phyloP scores from a whole-genome alignment of 352 stramenopile species.

The Pythium guiyangense region DNA sequence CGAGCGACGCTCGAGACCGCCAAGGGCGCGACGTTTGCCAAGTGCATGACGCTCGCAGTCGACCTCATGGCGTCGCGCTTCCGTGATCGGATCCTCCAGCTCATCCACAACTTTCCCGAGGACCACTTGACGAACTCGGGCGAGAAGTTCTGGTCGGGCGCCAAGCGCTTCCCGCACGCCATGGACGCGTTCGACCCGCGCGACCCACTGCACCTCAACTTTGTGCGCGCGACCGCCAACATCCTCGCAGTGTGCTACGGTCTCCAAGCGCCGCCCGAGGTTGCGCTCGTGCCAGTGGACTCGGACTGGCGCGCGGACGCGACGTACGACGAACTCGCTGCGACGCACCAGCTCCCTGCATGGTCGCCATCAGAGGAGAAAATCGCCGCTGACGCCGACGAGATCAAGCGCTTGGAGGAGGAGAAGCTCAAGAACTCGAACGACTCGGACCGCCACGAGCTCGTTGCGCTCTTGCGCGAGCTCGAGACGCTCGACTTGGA shows the following conservation, averaged over 20 bases:
- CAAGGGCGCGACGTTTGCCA: conserved; percentile 57
- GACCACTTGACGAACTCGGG: conserved; percentile 79
- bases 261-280: conserved; percentile 62
- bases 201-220: conserved; percentile 71
- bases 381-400: conserved; percentile 66
- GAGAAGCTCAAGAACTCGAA: conserved; percentile 60
- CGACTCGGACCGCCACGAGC: conserved; percentile 58
- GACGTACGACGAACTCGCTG: conserved; percentile 53
- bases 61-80: conserved; percentile 78
- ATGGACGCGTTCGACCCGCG: conserved; percentile 55
- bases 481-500: conserved; percentile 53
- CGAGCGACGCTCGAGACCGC: conserved; percentile 50
- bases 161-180: conserved; percentile 78
- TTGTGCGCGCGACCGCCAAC: conserved; percentile 74
- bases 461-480: conserved; percentile 67
- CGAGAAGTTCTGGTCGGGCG: conserved; percentile 83
- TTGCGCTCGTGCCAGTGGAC: conserved; percentile 67
- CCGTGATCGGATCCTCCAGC: conserved; percentile 87
- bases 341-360: conserved; percentile 30
- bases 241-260: conserved; percentile 79
- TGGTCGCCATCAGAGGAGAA: conserved; percentile 79
- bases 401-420: conserved; percentile 63
- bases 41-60: conserved; percentile 64
- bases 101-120: conserved; percentile 82
- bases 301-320: conserved; percentile 71